Conservation (phyloP, 495 filamentous ascomycete species). For the Penicillium parvum region DNA sequence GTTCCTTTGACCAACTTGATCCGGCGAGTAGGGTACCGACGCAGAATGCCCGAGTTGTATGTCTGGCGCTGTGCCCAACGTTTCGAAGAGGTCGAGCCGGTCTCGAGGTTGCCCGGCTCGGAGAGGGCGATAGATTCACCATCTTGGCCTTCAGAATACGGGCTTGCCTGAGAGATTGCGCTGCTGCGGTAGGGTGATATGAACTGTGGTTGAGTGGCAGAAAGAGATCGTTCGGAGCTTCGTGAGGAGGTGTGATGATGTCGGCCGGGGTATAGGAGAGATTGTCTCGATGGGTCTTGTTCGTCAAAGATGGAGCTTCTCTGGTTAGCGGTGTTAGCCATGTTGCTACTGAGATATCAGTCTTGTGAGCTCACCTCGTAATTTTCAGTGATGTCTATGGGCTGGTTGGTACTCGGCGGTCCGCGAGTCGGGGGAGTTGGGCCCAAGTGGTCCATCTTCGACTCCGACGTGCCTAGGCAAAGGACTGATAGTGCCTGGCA, state of each 20-base stretch:
- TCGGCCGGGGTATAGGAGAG: not conserved
- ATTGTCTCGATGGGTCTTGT: not conserved
- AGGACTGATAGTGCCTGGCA: too few relatives aligned
- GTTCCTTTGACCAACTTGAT: slow-evolving; percentile 91
- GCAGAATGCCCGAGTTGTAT: slow-evolving; percentile 17
- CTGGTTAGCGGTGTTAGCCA: not conserved
- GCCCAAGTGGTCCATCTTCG: not conserved
- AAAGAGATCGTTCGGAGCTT: not conserved
- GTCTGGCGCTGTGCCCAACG: slow-evolving; percentile 4
- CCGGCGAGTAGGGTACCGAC: slow-evolving; percentile 86
- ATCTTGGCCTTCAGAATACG: slow-evolving; percentile 2
- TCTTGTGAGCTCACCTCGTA: not conserved
- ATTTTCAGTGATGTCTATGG: not conserved
- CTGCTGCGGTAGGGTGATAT: not conserved
- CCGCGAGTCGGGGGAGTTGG: not conserved
- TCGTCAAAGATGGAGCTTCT: not conserved
- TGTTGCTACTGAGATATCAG: not conserved
- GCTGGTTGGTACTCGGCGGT: not conserved
- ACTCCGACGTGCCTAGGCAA: too few relatives aligned
- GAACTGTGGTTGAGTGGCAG: not conserved
- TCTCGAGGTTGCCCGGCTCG: not conserved
- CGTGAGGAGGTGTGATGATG: not conserved
- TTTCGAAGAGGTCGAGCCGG: slow-evolving; percentile 1
- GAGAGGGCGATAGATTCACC: slow-evolving; percentile 1
- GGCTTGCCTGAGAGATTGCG: not conserved